Evolutionary conservation across 2,329 filamentous ascomycete species (phyloP).

Genomic region (Stromatinia cepivora): DNA sequence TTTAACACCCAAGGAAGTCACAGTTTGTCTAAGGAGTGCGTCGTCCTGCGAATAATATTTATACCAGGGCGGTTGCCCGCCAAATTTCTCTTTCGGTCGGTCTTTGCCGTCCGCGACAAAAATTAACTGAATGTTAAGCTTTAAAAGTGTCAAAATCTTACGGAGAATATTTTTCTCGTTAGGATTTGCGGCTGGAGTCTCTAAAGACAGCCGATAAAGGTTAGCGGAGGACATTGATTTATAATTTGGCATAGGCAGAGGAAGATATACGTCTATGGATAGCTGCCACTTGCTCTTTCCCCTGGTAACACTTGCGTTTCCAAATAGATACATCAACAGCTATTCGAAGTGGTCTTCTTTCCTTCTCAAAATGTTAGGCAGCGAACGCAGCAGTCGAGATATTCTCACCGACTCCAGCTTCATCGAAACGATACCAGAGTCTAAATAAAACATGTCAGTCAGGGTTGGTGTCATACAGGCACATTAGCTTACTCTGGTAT

Average conservation of each 20-base stretch:
- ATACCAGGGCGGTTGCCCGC: background rate
- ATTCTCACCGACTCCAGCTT: slow-evolving; percentile 18
- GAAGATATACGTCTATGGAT: slow-evolving; percentile 43
- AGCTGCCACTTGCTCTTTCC: slow-evolving; percentile 67
- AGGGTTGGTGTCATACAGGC: background rate
- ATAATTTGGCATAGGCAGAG: background rate
- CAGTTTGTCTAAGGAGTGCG: slow-evolving; percentile 46
- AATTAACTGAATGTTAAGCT: slow-evolving; percentile 73
- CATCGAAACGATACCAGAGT: slow-evolving; percentile 17
- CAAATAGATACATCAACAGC: slow-evolving; percentile 93
- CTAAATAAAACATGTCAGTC: background rate
- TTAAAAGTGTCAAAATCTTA: slow-evolving; percentile 72
- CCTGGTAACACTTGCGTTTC: slow-evolving; percentile 86
- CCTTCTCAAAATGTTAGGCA: slow-evolving; percentile 67
- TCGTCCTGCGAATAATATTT: slow-evolving; percentile 24
- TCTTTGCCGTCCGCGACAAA: slow-evolving; percentile 86
- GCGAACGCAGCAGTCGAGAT: slow-evolving; percentile 51
- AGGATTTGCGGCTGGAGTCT: slow-evolving; percentile 46
- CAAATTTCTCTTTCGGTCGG: slow-evolving; percentile 58
- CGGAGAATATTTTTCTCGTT: slow-evolving; percentile 62
- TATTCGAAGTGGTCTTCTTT: slow-evolving; percentile 71
- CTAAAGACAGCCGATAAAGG: background rate
- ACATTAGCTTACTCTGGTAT: slow-evolving; percentile 2
- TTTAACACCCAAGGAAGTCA: slow-evolving; percentile 79
- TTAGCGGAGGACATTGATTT: background rate